Percentiles rank a stretch among this genome's conserved stretches.
phyloP scores from a whole-genome alignment of 2,329 filamentous ascomycete species.

The Pseudocercospora crystallina region DNA sequence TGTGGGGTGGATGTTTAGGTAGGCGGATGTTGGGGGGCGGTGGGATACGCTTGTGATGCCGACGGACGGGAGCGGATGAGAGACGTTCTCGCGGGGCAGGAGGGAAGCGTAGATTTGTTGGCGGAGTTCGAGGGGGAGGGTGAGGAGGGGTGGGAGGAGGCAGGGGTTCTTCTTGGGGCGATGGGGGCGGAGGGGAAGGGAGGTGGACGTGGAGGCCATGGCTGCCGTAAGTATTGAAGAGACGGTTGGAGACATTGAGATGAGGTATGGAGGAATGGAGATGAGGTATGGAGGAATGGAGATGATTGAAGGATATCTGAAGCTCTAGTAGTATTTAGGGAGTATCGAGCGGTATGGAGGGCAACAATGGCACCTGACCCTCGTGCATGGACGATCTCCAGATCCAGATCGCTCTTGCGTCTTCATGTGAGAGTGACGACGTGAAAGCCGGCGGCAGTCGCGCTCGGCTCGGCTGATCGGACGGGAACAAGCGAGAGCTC shows the following conservation, averaged over 20 bases:
- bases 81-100: constrained; percentile 29
- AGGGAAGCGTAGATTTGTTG: constrained; percentile 43
- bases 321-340: no score
- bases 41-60: constrained; percentile 38
- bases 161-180: background rate
- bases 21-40: constrained; percentile 23
- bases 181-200: background rate
- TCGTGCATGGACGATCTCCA: background rate
- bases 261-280: background rate
- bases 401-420: no score
- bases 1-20: constrained; percentile 30
- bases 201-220: background rate
- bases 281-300: background rate
- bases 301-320: no score
- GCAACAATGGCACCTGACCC: background rate
- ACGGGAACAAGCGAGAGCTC: no score
- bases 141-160: constrained; percentile 29
- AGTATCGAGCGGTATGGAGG: background rate
- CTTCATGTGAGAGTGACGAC: background rate
- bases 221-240: no score
- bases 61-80: constrained; percentile 32
- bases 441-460: background rate
- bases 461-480: no score
- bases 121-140: constrained; percentile 46
- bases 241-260: background rate